Evolutionary conservation across 306 rosid genomes (phyloP), one percentile per base, ranked within the genome.

Genomic region (Rubus idaeus): DNA sequence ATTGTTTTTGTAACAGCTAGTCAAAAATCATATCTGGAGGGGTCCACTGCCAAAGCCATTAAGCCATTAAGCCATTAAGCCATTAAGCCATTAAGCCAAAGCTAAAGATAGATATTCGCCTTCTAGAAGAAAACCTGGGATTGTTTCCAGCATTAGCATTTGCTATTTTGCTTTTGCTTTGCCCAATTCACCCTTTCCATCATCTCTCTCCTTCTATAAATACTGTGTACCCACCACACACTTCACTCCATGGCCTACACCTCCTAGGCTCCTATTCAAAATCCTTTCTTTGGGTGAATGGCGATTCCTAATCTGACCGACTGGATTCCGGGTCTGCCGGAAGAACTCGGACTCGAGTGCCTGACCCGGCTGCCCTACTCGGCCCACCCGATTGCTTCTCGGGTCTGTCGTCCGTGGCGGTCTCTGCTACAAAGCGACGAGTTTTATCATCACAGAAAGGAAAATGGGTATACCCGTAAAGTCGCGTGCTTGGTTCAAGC

Each of bases 331-430:
- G 83, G 82, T 40, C 58, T 88, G 21, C 91, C 89, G 4, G 89
- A 79, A 63, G 91, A 88, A 18, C 58, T 88, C 4, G 87, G 82
- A 3, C 85, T 88, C 13, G 89, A 88, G 79, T 88, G 91, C 73
- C 30, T 88, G 79, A 83, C 68, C 75, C 79, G 91, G 18, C 56
- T 80, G 26, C 82, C 78, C 58, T 82, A 65, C 79, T 52, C 85
- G 17, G 64, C 78, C 68, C 88, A 88, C 63, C 86, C 80, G 35
- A 76, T 73, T 14, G 84, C 89, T 30, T 79, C 85, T 74, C 75
- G 84, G 71, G 88, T 88, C 70, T 83, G 82, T 50, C 72, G 75
- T 11, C 81, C 78, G 8, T 88, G 91, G 91, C 80, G 83, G 16
- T 30, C 45, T 0, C 63, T 88, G 0, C 66, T 88, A 14, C 78